A percentile compares a stretch with the other conserved stretches of the same genome.
These are phyloP conservation scores for Colletotrichum acutatum DNA, from an alignment of 2,329 filamentous ascomycete genomes.

Conservation along the genomic window DNA sequence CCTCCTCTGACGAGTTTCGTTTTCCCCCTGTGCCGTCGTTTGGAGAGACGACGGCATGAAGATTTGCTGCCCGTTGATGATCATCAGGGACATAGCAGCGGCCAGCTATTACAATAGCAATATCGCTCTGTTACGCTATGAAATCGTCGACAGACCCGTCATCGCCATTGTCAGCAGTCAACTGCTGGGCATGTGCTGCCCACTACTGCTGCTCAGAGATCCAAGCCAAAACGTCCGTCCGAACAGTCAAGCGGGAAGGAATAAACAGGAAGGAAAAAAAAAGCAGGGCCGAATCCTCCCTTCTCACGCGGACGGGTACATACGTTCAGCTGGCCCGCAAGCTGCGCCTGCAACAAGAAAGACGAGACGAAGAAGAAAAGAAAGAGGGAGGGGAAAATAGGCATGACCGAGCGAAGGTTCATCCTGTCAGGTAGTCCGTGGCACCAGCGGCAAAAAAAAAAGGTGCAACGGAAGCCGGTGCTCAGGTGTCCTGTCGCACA, in stretches of 20 bases:
- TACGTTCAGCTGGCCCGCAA: slow-evolving; percentile 14
- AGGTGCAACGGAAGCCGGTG: slow-evolving; percentile 28
- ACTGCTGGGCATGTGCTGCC: background rate
- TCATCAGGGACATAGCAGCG: background rate
- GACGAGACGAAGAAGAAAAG: slow-evolving; percentile 1
- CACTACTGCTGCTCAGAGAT: background rate
- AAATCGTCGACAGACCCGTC: background rate
- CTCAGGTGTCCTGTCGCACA: slow-evolving; percentile 14
- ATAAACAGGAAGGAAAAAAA: background rate
- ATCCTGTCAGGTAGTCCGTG: slow-evolving; percentile 26
- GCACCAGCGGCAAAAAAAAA: slow-evolving; percentile 5
- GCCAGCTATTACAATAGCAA: no score
- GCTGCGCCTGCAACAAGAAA: background rate
- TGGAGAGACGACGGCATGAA: slow-evolving; percentile 6
- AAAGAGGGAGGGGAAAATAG: background rate
- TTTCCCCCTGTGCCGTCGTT: slow-evolving; percentile 19
- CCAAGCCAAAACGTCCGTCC: slow-evolving; percentile 20
- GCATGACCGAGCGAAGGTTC: slow-evolving; percentile 28
- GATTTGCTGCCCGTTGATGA: background rate
- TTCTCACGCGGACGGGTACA: background rate
- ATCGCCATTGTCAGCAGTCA: background rate
- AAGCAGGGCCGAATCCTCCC: background rate
- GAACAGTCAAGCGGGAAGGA: slow-evolving; percentile 27
- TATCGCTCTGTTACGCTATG: background rate
- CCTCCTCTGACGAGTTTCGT: slow-evolving; percentile 25